Base-by-base conservation (phyloP, 23 red algal species). In the Pyropia haitanensis region DNA sequence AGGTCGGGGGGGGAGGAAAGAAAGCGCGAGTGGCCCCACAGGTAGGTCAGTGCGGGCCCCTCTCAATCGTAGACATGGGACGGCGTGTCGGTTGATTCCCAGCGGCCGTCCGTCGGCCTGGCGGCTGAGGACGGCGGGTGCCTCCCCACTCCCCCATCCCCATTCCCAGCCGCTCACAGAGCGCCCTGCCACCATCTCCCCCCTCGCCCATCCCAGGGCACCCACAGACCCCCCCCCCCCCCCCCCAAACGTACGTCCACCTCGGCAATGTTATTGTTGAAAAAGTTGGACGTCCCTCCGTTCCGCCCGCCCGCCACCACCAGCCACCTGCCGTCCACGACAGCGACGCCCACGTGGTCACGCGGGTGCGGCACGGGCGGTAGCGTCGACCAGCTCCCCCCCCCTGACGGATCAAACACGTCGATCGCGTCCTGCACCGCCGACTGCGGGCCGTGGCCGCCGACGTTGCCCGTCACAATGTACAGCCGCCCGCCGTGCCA, bases 341-440 rank as follows among this genome's bases (percentile, higher is more conserved):
- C 71, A 5, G 75, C 70, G 18, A 72, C 81, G 13, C 70, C 30
- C 39, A 73, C 68, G 57, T 87, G 81, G 62, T 87, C 81, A 18
- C 81, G 81, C 19, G 81, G 71, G 46, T 87, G 34, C 27, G 81
- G 81, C 23, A 87, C 65, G 17, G 67, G 61, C 6, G 68, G 70
- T 22, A 87, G 44, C 34, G 21, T 48, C 18, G 71, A 61, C 81
- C 81, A 87, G 53, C 61, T 70, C 13, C 64, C 53, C 8, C 71
- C 76, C 6, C 20, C 33, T 5, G 39, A 4, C 1, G 68, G 62
- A 58, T 87, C 81, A 49, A 69, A 77, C 3, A 53, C 56, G 68
- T 87, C 81, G 52, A 87, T 70, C 68, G 64, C 75, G 10, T 46
- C 20, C 1, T 76, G 71, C 26, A 87, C 52, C 24, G 58, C 60